Conservation (phyloP, 2,329 filamentous ascomycete species). For the Xylaria sp. region DNA sequence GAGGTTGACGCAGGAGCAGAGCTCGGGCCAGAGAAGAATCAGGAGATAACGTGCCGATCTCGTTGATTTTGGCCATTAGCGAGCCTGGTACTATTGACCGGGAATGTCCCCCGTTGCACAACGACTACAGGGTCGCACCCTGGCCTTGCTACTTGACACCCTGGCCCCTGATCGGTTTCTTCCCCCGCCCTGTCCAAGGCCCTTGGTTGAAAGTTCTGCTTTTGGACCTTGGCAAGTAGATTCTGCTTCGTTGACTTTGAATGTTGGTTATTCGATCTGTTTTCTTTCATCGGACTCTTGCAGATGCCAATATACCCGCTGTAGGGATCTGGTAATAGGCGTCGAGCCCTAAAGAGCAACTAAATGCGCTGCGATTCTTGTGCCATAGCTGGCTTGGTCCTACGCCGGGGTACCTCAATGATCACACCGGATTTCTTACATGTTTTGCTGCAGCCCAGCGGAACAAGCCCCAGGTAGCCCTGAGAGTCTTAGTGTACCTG, state of each 20-base stretch:
- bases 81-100: conserved; percentile 38
- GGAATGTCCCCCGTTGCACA: conserved; percentile 36
- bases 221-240: conserved; percentile 10
- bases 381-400: conserved; percentile 11
- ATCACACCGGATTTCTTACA: conserved; percentile 36
- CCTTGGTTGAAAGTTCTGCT: conserved; percentile 7
- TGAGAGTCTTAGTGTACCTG: conserved; percentile 17
- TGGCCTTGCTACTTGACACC: conserved; percentile 12
- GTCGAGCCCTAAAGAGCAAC: not conserved
- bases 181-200: conserved; percentile 23
- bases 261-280: conserved; percentile 16
- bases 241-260: conserved; percentile 19
- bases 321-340: not conserved
- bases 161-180: conserved; percentile 25
- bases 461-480: conserved; percentile 26
- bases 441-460: conserved; percentile 37
- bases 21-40: conserved; percentile 27
- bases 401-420: conserved; percentile 17
- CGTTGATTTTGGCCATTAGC: conserved; percentile 31
- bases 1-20: conserved; percentile 20
- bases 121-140: conserved; percentile 30
- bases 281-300: conserved; percentile 4
- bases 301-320: not conserved
- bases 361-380: conserved; percentile 6
- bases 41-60: conserved; percentile 34